phyloP scores from a whole-genome alignment of 2,329 filamentous ascomycete species.

The Xylaria sp. region DNA sequence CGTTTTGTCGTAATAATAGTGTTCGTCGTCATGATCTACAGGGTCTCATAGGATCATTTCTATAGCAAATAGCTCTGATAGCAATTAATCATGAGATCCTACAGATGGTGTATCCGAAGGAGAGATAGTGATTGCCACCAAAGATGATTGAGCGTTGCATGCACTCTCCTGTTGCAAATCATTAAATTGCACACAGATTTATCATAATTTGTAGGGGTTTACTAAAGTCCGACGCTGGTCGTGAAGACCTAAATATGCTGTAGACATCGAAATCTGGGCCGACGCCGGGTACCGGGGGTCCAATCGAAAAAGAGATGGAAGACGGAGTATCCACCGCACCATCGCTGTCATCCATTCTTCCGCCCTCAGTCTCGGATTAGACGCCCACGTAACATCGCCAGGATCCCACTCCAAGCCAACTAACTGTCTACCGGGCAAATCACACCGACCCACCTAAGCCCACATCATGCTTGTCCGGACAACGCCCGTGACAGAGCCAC shows the following conservation, averaged over 20 bases:
- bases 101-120: not conserved
- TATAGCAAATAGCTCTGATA: not conserved
- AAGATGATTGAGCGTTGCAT: not conserved
- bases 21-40: not conserved
- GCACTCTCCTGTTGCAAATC: not conserved
- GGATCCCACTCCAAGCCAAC: not conserved
- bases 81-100: not conserved
- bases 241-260: no score
- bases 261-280: not conserved
- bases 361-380: no score
- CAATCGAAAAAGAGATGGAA: not conserved
- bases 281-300: conserved; percentile 6
- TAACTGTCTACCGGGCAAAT: not conserved
- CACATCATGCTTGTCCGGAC: conserved; percentile 38
- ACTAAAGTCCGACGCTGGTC: no score
- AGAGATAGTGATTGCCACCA: not conserved
- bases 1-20: not conserved
- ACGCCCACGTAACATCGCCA: no score
- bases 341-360: no score
- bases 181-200: no score
- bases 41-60: not conserved
- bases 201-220: no score
- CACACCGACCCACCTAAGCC: not conserved
- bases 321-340: conserved; percentile 4
- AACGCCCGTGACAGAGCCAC: conserved; percentile 30